Base-by-base conservation (phyloP, 805 yeast genomes). In the Kodamaea fukazawae region DNA sequence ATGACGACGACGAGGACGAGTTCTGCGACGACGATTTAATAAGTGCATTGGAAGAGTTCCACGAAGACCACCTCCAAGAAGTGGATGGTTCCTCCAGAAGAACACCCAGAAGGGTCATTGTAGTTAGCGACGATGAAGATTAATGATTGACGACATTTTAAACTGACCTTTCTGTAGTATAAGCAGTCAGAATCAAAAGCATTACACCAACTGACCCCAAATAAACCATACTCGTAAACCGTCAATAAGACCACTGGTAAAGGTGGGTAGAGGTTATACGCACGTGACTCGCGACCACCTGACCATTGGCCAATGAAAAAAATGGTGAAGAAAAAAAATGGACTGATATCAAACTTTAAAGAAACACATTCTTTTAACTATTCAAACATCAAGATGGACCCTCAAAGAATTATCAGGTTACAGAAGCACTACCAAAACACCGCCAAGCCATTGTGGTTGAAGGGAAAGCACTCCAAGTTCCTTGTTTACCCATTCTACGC, bases 401-500 rank as follows among this genome's bases (percentile, higher is more conserved):
- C 75, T 43, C 73, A 69, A 54, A 69, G 73, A 67, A 63, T 69
- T 43, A 69, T 69, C 46, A 58, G 63, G 41, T 67, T 69, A 56
- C 75, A 69, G 55, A 67, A 62, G 54, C 63, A 60, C 45, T 69
- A 67, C 60, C 75, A 69, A 55, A 59, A 55, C 60, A 60, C 72
- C 43, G 50, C 60, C 57, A 54, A 64, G 55, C 60, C 55, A 48
- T 67, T 69, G 56, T 69, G 73, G 73, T 64, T 67, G 60, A 65
- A 68, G 61, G 73, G 73, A 10, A 54, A 54, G 47, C 44, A 50
- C 37, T 78, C 93, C 50, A 83, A 83, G 67, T 69, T 74, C 55
- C 65, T 81, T 60, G 75, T 86, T 50, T 81, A 80, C 68, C 95
- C 95, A 59, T 86, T 80, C 76, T 82, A 75, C 71, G 86, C 86